Base-by-base conservation (phyloP, 495 filamentous ascomycete species). In the Aspergillus olivimuriae region DNA sequence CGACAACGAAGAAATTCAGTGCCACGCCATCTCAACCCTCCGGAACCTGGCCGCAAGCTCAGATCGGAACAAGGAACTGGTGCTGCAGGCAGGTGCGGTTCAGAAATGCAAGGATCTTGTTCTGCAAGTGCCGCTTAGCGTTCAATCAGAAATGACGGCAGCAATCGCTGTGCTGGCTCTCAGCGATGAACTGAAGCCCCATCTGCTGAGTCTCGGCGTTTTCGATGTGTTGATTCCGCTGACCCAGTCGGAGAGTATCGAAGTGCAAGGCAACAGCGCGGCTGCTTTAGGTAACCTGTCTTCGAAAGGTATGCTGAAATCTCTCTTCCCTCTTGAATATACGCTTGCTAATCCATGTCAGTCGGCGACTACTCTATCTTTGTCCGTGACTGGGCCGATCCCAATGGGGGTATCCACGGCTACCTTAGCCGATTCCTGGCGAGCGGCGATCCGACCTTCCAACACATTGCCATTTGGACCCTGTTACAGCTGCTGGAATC, bases 401-500 rank as follows among this genome's bases (percentile, higher is more conserved):
- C 92, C 3, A 83, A 89, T 45, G 91, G 89, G 42, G 92, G 92
- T 20, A 94, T 98, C 47, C 89, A 95, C 59, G 91, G 92, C 38
- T 98, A 98, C 57, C 74, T 98, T 15, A 83, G 80, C 46, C 80
- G 92, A 37, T 98, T 98, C 70, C 78, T 98, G 4, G 87, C 82
- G 16, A 95, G 88, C 56, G 89, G 88, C 31, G 92, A 98, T 59
- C 83, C 94, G 10, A 98, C 92, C 1, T 98, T 98, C 73, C 92
- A 98, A 60, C 92, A 98, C 62, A 98, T 98, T 53, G 91, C 92
- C 26, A 96, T 96, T 51, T 98, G 92, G 92, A 98, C 92, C 1
- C 70, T 98, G 34, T 80, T 97, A 8, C 92, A 98, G 57, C 78
- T 98, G 2, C 78, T 97, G 14, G 92, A 98, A 63, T 95, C 92